A percentile compares a stretch with the other conserved stretches of the same genome.
Conservation (phyloP, 2,329 filamentous ascomycete genomes). For the Dothidotthia symphoricarpi region DNA sequence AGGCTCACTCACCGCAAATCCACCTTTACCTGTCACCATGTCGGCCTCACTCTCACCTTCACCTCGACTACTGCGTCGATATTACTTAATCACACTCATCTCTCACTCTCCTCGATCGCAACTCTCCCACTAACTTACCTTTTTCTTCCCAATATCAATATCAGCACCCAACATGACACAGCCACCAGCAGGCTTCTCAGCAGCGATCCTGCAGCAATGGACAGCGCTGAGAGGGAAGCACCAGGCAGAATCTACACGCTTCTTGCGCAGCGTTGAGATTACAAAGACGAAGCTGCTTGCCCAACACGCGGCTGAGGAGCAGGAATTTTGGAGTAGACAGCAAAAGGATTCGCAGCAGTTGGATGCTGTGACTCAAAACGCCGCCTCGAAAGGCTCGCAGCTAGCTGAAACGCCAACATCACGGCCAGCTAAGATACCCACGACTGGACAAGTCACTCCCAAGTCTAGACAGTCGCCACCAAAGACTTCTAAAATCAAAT, state of each 20-base stretch:
- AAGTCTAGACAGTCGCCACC: too few relatives aligned
- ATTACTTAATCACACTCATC: neutral
- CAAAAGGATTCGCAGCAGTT: neutral
- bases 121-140: neutral
- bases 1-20: neutral
- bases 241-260: neutral
- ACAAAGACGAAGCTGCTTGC: neutral
- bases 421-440: too few relatives aligned
- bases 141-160: neutral
- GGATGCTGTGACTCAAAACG: neutral
- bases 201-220: neutral
- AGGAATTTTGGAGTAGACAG: neutral
- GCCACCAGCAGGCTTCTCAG: neutral
- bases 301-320: constrained; percentile 2
- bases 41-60: constrained; percentile 3
- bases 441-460: too few relatives aligned
- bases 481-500: too few relatives aligned
- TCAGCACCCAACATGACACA: neutral
- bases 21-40: constrained; percentile 2
- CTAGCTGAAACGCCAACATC: too few relatives aligned
- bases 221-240: neutral
- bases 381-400: too few relatives aligned
- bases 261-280: neutral
- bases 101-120: neutral
- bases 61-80: neutral